Conservation (phyloP, 2,329 filamentous ascomycete genomes). For the Phaeosphaeria sp. region DNA sequence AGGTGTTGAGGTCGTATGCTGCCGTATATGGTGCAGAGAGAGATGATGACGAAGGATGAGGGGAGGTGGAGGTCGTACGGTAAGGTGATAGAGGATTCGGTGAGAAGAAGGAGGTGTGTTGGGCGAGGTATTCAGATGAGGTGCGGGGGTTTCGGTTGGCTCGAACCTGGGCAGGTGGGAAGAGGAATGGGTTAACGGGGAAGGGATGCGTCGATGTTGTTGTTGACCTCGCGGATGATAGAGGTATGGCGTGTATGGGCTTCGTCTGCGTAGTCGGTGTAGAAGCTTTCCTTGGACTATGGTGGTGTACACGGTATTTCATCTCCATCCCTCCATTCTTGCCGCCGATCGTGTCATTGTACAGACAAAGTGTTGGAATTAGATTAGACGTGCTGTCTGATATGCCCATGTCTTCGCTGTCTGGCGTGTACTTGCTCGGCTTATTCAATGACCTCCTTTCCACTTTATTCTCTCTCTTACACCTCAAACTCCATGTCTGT, state of each 20-base stretch:
- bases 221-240: not conserved
- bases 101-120: conserved; percentile 17
- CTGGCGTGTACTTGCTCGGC: conserved; percentile 18
- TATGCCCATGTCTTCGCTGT: no score
- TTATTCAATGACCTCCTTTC: conserved; percentile 21
- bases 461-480: no score
- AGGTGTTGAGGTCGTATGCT: not conserved
- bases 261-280: no score
- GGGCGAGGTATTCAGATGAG: conserved; percentile 12
- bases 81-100: not conserved
- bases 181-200: conserved; percentile 10
- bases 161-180: not conserved
- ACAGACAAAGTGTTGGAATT: not conserved
- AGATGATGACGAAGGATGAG: not conserved
- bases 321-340: not conserved
- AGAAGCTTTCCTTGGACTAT: no score
- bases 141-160: not conserved
- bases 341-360: not conserved
- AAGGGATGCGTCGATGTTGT: not conserved
- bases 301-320: not conserved
- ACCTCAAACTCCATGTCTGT: conserved; percentile 5
- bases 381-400: no score
- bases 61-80: not conserved
- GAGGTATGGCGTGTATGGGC: not conserved
- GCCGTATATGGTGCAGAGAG: not conserved